Base-by-base conservation (phyloP, 495 filamentous ascomycete genomes). In the Hypoxylon lenormandii region DNA sequence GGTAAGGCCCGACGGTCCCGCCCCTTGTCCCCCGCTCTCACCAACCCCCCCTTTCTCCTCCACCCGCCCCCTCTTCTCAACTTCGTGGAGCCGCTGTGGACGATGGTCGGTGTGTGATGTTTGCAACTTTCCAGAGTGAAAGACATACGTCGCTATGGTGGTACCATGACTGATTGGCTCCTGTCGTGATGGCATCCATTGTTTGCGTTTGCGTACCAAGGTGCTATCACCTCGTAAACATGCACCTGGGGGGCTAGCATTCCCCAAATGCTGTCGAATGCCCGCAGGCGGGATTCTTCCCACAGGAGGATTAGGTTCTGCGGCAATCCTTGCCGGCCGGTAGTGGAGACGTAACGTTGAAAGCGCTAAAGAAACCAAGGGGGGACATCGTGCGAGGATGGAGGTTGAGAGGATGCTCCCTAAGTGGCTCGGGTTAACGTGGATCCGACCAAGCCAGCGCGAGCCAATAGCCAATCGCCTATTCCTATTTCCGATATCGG, bases 401-500 rank as follows among this genome's bases (percentile, higher is more conserved):
- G n/a, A n/a, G n/a, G n/a, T n/a, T n/a, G n/a, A n/a, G 37, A 45
- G 16, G 42, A 21, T 15, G 42, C 13, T 33, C 38, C 12, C 13
- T 42, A 16, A 42, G 38, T 42, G 38, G 38, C 16, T 15, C 42
- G n/a, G 42, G 42, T 45, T 10, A 45, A 19, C 16, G 2, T 45
- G 42, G 11, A 19, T 45, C 42, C 42, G 53, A 22, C 19, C 7
- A 18, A 12, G 21, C 19, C 7, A 18, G 16, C 11, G 10, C 37
- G 18, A 33, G 8, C 47, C 36, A 65, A 58, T 58, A 2, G 23
- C 23, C n/a, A n/a, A n/a, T n/a, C 7, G 11, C 26, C 16, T 58
- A 26, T 43, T n/a, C n/a, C 23, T 26, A 26, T 26, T 46, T 0
- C 62, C 62, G 62, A 65, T 58, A 30, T 47, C 62, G 62, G 62